Evolutionary conservation across 768 basidiomycete genomes (phyloP).

Genomic region (Lentinula aciculospora): DNA sequence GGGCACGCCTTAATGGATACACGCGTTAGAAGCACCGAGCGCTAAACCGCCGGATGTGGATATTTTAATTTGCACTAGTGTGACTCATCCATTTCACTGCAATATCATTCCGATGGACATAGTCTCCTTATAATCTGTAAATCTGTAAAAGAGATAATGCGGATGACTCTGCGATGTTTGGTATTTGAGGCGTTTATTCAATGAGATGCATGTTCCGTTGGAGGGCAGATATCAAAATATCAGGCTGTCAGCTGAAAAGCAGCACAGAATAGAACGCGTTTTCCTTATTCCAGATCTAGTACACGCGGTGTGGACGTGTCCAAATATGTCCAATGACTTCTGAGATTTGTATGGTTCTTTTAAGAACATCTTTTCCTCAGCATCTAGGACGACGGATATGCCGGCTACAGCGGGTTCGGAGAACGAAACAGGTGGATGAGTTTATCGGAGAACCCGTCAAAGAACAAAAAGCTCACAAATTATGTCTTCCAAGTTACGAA

Average conservation of each 20-base stretch:
- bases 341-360: conserved; percentile 26
- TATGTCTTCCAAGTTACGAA: conserved; percentile 34
- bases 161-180: too few species aligned
- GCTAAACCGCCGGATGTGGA: neutral
- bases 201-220: too few species aligned
- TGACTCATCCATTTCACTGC: neutral
- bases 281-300: neutral
- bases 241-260: too few species aligned
- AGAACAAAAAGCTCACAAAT: conserved; percentile 21
- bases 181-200: too few species aligned
- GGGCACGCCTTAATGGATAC: neutral
- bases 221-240: too few species aligned
- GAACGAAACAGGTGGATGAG: neutral
- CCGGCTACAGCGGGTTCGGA: neutral
- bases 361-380: conserved; percentile 34
- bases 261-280: neutral
- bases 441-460: neutral
- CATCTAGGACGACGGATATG: neutral
- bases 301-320: too few species aligned
- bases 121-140: too few species aligned
- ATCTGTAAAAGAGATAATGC: too few species aligned
- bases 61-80: neutral
- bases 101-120: too few species aligned
- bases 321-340: conserved; percentile 5
- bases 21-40: neutral